phyloP scores from a whole-genome alignment of 139 green algal genomes.

The Volvox africanus region DNA sequence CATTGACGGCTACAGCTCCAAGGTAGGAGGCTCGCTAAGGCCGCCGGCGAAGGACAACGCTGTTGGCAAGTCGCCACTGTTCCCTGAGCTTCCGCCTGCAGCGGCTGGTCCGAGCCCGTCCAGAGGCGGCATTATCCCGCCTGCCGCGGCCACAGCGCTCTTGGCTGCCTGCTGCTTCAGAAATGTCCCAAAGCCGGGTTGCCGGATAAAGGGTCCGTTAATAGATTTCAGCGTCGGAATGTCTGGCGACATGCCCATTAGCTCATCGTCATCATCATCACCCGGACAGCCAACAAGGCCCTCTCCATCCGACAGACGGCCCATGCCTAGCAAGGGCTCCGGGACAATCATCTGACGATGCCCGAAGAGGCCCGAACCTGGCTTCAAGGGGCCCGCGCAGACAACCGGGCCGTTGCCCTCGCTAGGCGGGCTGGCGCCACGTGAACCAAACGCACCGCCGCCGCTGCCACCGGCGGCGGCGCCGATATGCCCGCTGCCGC shows the following conservation, averaged over 20 bases:
- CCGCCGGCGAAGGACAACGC: not conserved
- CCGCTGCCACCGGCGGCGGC: not conserved
- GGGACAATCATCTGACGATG: not conserved
- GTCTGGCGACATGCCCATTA: conserved; percentile 66
- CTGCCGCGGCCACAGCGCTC: conserved; percentile 1
- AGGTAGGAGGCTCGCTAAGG: not conserved
- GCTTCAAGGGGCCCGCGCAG: not conserved
- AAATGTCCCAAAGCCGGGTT: conserved; percentile 38
- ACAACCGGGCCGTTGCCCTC: not conserved
- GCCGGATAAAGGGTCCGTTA: conserved; percentile 16
- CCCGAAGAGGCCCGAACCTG: not conserved
- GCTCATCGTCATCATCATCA: conserved; percentile 49
- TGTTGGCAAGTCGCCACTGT: not conserved
- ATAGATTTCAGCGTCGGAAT: conserved; percentile 21
- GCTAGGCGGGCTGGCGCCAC: conserved; percentile 15
- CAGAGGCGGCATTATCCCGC: not conserved
- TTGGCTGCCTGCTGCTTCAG: conserved; percentile 39
- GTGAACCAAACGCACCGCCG: not conserved
- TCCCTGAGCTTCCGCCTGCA: not conserved
- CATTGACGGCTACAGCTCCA: not conserved
- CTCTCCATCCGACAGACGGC: not conserved
- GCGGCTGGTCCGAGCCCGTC: not conserved
- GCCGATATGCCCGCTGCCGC: not conserved
- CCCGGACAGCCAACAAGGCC: not conserved
- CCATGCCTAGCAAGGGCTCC: conserved; percentile 34